Conservation (phyloP, 495 filamentous ascomycete species). For the Penicillium coffeae region DNA sequence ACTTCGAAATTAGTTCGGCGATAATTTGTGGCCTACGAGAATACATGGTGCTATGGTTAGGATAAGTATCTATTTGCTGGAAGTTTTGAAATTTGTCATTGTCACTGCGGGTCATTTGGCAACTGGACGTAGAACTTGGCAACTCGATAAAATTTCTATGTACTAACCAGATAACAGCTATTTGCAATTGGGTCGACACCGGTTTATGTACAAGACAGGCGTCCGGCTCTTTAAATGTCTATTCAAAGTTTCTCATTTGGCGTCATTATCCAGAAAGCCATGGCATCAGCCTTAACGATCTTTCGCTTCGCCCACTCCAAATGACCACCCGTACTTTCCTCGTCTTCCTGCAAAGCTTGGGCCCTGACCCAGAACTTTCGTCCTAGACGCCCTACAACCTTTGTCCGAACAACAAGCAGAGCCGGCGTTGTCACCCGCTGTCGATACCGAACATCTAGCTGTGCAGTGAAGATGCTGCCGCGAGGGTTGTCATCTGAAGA, state of each 20-base stretch:
- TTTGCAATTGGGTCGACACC: background rate
- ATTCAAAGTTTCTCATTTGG: constrained; percentile 12
- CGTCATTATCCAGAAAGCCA: constrained; percentile 41
- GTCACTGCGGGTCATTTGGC: background rate
- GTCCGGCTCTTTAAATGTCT: background rate
- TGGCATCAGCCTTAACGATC: constrained; percentile 35
- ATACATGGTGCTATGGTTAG: no score
- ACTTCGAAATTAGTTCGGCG: no score
- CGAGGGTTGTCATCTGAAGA: constrained; percentile 22
- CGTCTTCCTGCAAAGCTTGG: constrained; percentile 37
- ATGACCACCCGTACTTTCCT: constrained; percentile 24
- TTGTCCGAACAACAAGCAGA: constrained; percentile 28
- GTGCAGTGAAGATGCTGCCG: constrained; percentile 34
- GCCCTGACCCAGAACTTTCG: constrained; percentile 42
- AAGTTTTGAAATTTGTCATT: background rate
- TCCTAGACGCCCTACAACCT: constrained; percentile 31
- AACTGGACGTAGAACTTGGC: no score
- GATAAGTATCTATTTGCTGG: no score
- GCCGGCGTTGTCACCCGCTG: constrained; percentile 31
- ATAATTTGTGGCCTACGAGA: no score
- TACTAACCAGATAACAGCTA: background rate
- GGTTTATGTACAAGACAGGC: background rate
- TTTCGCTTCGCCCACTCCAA: constrained; percentile 31
- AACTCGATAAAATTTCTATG: background rate
- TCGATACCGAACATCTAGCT: constrained; percentile 41